A percentile compares a stretch with the other conserved stretches of the same genome.
Evolutionary conservation across 2,329 filamentous ascomycete species (phyloP).

Genomic region (Hymenoscyphus occultus): DNA sequence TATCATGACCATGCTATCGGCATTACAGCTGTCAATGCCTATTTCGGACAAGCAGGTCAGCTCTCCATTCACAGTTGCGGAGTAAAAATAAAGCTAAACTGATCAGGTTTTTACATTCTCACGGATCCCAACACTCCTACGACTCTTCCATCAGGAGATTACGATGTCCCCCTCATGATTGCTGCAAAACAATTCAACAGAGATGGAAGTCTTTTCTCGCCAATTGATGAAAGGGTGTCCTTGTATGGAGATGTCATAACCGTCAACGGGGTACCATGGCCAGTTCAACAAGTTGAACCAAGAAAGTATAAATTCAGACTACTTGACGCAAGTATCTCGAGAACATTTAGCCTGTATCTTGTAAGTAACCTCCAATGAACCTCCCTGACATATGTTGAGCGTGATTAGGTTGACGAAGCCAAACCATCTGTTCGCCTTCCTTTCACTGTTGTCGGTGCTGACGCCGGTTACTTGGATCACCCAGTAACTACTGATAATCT

Average conservation of each 20-base stretch:
- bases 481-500: conserved; percentile 45
- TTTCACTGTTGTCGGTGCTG: conserved; percentile 47
- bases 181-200: background rate
- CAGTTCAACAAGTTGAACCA: background rate
- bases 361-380: background rate
- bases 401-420: conserved; percentile 45
- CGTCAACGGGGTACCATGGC: background rate
- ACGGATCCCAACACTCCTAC: conserved; percentile 14
- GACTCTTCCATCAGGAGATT: background rate
- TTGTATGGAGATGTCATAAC: background rate
- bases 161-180: background rate
- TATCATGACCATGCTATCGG: conserved; percentile 46
- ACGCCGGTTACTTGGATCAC: conserved; percentile 31
- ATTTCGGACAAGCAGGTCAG: conserved; percentile 52
- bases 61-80: background rate
- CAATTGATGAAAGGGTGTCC: background rate
- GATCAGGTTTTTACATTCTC: conserved; percentile 47
- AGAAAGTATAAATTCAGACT: conserved; percentile 4
- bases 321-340: conserved; percentile 1
- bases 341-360: background rate
- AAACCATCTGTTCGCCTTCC: conserved; percentile 32
- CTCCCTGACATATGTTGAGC: conserved; percentile 28
- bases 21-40: conserved; percentile 53
- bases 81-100: background rate
- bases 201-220: background rate